Base-by-base conservation (phyloP, 139 green algal species). In the Diplosphaera chodatii region DNA sequence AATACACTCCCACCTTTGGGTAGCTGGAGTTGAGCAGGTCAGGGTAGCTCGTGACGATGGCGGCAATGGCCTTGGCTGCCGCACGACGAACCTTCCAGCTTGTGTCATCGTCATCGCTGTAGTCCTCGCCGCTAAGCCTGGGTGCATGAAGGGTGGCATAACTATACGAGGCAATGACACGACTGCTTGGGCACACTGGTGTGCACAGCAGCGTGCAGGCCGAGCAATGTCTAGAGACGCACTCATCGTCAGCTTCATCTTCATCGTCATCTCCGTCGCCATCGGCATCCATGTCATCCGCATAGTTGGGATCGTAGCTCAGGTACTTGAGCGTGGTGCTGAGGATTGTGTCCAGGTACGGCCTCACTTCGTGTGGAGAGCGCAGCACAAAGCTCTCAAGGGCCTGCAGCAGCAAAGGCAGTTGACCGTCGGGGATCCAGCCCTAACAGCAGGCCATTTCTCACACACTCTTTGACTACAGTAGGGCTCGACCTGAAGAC, bases 41-140 rank as follows among this genome's bases (percentile, higher is more conserved):
- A 5, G 86, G 82, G 74, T 88, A 92, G 37, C 82, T 80, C 0
- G 67, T 67, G 29, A 93, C 74, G 55, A 94, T 55, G 4, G 90
- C 84, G 0, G 83, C 73, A 18, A 96, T 48, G 22, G 81, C 71
- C 82, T 90, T 95, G 66, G 82, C 82, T 6, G 91, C 86, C 59
- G 87, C 86, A 32, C 91, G 81, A 23, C 93, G 68, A 68, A 98
- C 94, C 79, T 98, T 98, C 94, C 94, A 98, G 85, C 87, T 95
- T 55, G 84, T 75, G 71, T 98, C 94, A 67, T 98, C 94, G 64
- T 98, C 94, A 74, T 98, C 94, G 41, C 74, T 90, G 87, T 96
- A 98, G 30, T 88, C 87, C n/a, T 96, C 85, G 33, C 90, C 82
- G 63, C 75, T 76, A 70, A 79, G 34, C 8, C 80, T 85, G 67